A percentile compares a stretch with the other conserved stretches of the same genome.
phyloP scores from a whole-genome alignment of 2,329 filamentous ascomycete species.

The Ascochyta clinopodiicola region DNA sequence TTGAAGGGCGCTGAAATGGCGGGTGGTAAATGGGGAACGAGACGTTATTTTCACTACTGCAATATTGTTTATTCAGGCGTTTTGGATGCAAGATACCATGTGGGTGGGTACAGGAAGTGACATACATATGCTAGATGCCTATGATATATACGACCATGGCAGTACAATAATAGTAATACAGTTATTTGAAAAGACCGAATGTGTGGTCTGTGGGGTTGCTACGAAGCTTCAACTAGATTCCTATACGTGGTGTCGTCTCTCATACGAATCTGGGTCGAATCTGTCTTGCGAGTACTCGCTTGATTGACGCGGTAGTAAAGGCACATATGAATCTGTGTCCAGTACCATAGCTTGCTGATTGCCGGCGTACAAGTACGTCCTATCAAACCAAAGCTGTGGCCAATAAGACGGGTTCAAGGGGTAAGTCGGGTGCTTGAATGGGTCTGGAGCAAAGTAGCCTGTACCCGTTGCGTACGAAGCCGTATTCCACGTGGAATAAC shows the following conservation, averaged over 20 bases:
- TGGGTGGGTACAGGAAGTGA: background rate
- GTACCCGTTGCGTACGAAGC: background rate
- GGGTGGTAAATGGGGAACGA: background rate
- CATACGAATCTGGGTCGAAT: background rate
- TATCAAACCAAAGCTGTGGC: background rate
- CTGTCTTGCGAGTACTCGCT: background rate
- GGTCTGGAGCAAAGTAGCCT: background rate
- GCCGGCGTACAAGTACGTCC: background rate
- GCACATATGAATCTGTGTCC: background rate
- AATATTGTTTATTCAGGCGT: conserved; percentile 1
- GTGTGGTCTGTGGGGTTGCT: background rate
- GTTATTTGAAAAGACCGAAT: too few relatives aligned
- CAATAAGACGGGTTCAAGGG: background rate
- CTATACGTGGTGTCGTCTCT: background rate
- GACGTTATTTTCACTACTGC: background rate
- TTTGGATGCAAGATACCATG: conserved; percentile 13
- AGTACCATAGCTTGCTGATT: background rate
- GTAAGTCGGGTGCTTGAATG: background rate
- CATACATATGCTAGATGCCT: background rate
- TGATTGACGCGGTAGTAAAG: background rate
- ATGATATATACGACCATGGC: background rate
- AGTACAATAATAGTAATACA: background rate
- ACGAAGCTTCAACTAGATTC: background rate
- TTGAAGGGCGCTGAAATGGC: background rate
- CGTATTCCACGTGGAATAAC: background rate